A percentile compares a stretch with the other conserved stretches of the same genome.
These are phyloP conservation scores for Mortierella sp. DNA, from an alignment of 371 early-diverging fungal genomes.

Conservation along the genomic window DNA sequence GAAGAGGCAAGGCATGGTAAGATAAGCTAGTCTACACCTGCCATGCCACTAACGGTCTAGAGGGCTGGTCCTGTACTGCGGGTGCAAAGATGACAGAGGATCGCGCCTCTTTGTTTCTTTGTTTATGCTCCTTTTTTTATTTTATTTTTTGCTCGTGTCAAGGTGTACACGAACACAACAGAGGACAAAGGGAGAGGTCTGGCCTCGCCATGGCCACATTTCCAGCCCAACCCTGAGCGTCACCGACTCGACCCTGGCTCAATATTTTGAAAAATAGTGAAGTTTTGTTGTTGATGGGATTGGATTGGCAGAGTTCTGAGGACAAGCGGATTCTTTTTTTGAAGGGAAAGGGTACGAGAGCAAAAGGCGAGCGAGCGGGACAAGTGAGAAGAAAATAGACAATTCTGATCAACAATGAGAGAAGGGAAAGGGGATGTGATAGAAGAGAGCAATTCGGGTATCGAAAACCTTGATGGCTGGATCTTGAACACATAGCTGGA, in stretches of 20 bases:
- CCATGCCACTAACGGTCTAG: neutral
- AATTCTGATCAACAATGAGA: neutral
- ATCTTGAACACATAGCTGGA: neutral
- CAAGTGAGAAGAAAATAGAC: neutral
- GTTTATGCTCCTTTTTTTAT: neutral
- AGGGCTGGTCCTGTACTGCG: neutral
- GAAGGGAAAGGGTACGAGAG: neutral
- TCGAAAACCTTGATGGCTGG: neutral
- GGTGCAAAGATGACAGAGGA: neutral
- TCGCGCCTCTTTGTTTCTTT: neutral
- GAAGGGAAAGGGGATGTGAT: neutral
- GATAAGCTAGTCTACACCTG: neutral
- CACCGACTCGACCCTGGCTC: constrained; percentile 2
- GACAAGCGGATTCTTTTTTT: neutral
- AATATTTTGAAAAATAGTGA: neutral
- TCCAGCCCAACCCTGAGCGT: neutral
- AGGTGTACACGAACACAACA: neutral
- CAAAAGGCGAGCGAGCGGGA: neutral
- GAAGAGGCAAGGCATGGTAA: neutral
- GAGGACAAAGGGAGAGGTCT: neutral
- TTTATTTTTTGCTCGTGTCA: neutral
- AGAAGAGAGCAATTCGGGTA: neutral
- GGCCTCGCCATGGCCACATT: neutral
- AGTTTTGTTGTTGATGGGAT: neutral
- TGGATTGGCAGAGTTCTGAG: constrained; percentile 1